These are phyloP conservation scores for Mucor mucedo DNA, from an alignment of 371 early-diverging fungal species.

Conservation along the genomic window DNA sequence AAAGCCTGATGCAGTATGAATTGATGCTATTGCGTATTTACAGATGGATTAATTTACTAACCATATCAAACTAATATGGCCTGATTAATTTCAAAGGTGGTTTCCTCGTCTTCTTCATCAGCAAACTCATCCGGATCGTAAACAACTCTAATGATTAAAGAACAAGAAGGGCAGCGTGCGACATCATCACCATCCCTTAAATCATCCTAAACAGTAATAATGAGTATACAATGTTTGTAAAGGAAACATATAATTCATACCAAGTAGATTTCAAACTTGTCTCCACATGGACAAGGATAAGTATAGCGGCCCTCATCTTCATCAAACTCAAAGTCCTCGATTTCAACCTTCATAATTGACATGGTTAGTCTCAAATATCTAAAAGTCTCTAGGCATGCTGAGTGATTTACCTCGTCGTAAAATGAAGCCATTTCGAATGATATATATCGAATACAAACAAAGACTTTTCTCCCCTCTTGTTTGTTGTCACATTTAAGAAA, in stretches of 20 bases:
- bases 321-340: slow-evolving; percentile 97
- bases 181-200: slow-evolving; percentile 93
- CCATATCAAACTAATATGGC: slow-evolving; percentile 29
- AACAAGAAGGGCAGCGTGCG: slow-evolving; percentile 96
- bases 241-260: slow-evolving; percentile 35
- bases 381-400: not conserved
- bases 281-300: slow-evolving; percentile 99
- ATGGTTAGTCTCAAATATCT: not conserved
- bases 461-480: not conserved
- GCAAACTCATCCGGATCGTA: slow-evolving; percentile 81
- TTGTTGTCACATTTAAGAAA: not conserved
- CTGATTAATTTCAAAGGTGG: slow-evolving; percentile 46
- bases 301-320: slow-evolving; percentile 83
- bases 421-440: slow-evolving; percentile 33
- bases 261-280: slow-evolving; percentile 91
- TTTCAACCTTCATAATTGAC: slow-evolving; percentile 66
- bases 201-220: slow-evolving; percentile 65
- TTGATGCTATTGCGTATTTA: not conserved
- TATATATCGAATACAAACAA: slow-evolving; percentile 6
- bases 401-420: slow-evolving; percentile 34
- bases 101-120: slow-evolving; percentile 44
- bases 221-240: not conserved
- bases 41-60: not conserved
- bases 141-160: slow-evolving; percentile 88
- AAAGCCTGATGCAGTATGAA: too few relatives aligned